phyloP scores from a whole-genome alignment of 176 grass and related monocot species.

The Raddia guianensis region DNA sequence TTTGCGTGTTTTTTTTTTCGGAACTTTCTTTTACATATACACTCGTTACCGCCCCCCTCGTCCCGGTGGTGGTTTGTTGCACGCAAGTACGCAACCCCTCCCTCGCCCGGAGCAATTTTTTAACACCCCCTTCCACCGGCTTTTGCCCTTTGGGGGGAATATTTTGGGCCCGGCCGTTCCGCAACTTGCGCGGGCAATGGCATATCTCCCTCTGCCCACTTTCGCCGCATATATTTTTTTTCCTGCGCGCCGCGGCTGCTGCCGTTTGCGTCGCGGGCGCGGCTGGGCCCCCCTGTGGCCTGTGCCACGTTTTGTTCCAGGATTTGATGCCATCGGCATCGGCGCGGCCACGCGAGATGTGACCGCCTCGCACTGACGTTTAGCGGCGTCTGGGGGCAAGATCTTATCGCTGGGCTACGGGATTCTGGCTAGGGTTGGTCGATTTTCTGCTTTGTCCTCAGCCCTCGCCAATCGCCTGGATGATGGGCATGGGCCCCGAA shows the following conservation, averaged over 20 bases:
- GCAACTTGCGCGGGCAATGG: constrained; percentile 12
- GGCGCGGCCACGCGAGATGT: background rate
- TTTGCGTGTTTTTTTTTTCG: background rate
- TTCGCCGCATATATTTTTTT: background rate
- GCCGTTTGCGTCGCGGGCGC: too few species aligned
- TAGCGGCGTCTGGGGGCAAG: background rate
- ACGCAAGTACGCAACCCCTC: constrained; percentile 34
- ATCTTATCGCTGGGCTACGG: background rate
- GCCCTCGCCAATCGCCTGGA: background rate
- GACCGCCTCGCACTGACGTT: constrained; percentile 10
- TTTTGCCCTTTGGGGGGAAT: constrained; percentile 22
- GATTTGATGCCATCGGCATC: constrained; percentile 24
- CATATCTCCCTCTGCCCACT: background rate
- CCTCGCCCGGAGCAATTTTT: background rate
- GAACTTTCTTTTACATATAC: background rate
- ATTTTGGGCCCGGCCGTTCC: constrained; percentile 6
- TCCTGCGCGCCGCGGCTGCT: background rate
- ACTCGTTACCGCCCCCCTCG: background rate
- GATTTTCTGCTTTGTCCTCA: background rate
- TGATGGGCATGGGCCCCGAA: background rate
- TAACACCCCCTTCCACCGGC: background rate
- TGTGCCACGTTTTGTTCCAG: background rate
- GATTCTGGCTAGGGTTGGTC: background rate
- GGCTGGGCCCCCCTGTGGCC: background rate
- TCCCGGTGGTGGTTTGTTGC: constrained; percentile 14